Percentiles rank a stretch among this genome's conserved stretches.
Conservation (phyloP, 2,329 filamentous ascomycete species). For the Stagonosporopsis vannaccii region DNA sequence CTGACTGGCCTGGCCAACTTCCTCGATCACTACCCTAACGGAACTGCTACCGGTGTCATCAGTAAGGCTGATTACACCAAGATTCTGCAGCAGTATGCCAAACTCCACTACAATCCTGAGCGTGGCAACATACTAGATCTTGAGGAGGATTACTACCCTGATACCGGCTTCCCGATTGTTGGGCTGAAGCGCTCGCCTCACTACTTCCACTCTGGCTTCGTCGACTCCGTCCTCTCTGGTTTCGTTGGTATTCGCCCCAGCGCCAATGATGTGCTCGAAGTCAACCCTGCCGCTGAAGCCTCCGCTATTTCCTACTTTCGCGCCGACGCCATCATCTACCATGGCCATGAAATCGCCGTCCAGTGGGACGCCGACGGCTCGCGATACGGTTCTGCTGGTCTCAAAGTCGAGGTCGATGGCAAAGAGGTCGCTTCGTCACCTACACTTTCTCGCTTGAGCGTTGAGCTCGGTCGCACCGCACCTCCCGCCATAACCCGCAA, state of each 20-base stretch:
- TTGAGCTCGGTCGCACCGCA: conserved; percentile 25
- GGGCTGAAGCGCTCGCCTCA: conserved; percentile 53
- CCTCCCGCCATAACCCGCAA: conserved; percentile 39
- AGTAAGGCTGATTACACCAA: conserved; percentile 47
- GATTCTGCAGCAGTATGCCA: conserved; percentile 50
- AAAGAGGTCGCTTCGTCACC: conserved; percentile 40
- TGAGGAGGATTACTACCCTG: conserved; percentile 55
- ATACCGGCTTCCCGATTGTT: conserved; percentile 52
- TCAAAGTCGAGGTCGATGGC: conserved; percentile 49
- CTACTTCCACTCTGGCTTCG: conserved; percentile 57
- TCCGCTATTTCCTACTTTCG: conserved; percentile 51
- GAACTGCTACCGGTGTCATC: conserved; percentile 30
- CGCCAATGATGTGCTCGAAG: conserved; percentile 49
- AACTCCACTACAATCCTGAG: conserved; percentile 50
- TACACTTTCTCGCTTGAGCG: conserved; percentile 34
- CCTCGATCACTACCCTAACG: conserved; percentile 51
- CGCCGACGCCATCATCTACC: conserved; percentile 52
- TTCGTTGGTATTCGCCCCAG: conserved; percentile 54
- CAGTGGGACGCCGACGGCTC: conserved; percentile 52
- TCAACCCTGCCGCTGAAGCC: conserved; percentile 50
- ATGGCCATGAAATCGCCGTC: conserved; percentile 52
- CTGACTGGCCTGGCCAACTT: conserved; percentile 53
- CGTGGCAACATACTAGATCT: conserved; percentile 46
- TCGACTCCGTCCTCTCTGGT: conserved; percentile 53
- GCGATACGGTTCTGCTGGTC: conserved; percentile 41